These are phyloP conservation scores for Holtermanniella nyarrowii DNA, from an alignment of 768 basidiomycete species.

Conservation along the genomic window DNA sequence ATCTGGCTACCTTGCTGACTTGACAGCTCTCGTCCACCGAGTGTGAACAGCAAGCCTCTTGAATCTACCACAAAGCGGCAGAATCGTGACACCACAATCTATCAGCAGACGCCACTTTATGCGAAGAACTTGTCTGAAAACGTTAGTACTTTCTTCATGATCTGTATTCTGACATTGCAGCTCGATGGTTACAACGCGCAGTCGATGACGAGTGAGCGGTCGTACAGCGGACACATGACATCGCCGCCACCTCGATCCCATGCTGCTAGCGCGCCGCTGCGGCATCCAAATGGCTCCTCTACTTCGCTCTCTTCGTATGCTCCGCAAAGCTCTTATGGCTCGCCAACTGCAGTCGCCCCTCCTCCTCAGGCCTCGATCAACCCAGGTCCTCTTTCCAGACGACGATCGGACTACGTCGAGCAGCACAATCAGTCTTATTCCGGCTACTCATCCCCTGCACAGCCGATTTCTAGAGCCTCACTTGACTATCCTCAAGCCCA, in stretches of 20 bases:
- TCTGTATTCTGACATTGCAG: constrained; percentile 2
- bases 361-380: constrained; percentile 82
- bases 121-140: constrained; percentile 34
- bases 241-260: constrained; percentile 9
- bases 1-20: too few relatives aligned
- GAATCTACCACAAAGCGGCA: constrained; percentile 13
- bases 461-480: constrained; percentile 46
- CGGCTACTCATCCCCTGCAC: constrained; percentile 45
- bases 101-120: constrained; percentile 34
- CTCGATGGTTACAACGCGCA: constrained; percentile 26
- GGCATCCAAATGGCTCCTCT: constrained; percentile 13
- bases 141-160: constrained; percentile 12
- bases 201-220: constrained; percentile 34
- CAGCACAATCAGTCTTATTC: constrained; percentile 51
- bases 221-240: constrained; percentile 18
- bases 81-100: constrained; percentile 33
- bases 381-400: constrained; percentile 60
- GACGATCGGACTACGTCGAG: constrained; percentile 67
- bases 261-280: constrained; percentile 10
- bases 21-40: neutral
- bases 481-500: constrained; percentile 63
- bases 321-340: constrained; percentile 43
- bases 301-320: constrained; percentile 44
- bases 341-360: constrained; percentile 45
- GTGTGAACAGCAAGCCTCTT: neutral